phyloP scores from a whole-genome alignment of 2,329 filamentous ascomycete species.

The Tympanopsis confertula region DNA sequence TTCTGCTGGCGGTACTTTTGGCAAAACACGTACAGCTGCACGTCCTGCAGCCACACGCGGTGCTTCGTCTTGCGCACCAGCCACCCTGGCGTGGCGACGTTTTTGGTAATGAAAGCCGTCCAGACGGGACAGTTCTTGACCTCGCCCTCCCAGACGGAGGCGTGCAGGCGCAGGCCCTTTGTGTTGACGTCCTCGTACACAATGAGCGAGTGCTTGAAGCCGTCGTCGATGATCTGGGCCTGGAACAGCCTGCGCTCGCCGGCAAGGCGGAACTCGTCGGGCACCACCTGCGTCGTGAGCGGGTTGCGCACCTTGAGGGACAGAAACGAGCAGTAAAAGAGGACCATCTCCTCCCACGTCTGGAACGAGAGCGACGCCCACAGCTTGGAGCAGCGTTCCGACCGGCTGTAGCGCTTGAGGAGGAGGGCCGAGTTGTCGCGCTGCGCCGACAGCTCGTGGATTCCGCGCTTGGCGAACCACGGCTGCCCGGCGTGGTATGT shows the following conservation, averaged over 20 bases:
- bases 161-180: conserved; percentile 39
- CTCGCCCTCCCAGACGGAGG: conserved; percentile 41
- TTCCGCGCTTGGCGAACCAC: conserved; percentile 36
- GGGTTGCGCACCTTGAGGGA: conserved; percentile 39
- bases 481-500: conserved; percentile 23
- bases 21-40: conserved; percentile 48
- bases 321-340: conserved; percentile 46
- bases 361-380: conserved; percentile 45
- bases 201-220: conserved; percentile 37
- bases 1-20: conserved; percentile 38
- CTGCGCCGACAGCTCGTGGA: conserved; percentile 40
- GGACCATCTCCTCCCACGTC: conserved; percentile 51
- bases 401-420: conserved; percentile 37
- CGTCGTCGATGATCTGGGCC: conserved; percentile 44
- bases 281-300: conserved; percentile 28
- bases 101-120: conserved; percentile 50
- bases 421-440: conserved; percentile 35
- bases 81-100: conserved; percentile 35
- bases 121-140: conserved; percentile 44
- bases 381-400: conserved; percentile 27
- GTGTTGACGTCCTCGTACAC: conserved; percentile 39
- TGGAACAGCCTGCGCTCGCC: conserved; percentile 41
- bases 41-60: conserved; percentile 36
- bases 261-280: conserved; percentile 31
- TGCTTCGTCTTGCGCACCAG: conserved; percentile 32